These are phyloP conservation scores for Croton setiger DNA, from an alignment of 441 rosid genomes.

Conservation along the genomic window DNA sequence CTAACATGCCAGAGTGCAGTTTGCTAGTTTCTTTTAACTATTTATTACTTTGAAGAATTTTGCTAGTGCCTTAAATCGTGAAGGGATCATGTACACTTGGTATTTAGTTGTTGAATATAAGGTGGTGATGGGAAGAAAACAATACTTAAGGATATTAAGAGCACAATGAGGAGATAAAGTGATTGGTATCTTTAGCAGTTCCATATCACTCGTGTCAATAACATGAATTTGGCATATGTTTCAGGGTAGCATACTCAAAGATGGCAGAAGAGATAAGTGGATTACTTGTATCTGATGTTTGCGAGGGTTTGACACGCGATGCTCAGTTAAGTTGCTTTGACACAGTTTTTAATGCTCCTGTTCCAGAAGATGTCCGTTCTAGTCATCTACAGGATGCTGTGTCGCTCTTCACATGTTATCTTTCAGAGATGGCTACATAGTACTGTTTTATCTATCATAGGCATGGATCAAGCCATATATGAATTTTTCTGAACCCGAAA, in stretches of 20 bases:
- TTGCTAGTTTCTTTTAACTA: not conserved
- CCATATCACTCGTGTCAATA: not conserved
- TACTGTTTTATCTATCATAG: not conserved
- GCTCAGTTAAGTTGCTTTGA: slow-evolving; percentile 67
- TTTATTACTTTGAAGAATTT: not conserved
- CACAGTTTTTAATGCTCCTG: slow-evolving; percentile 61
- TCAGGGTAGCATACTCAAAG: slow-evolving; percentile 77
- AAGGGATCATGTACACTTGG: not conserved
- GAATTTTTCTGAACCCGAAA: not conserved
- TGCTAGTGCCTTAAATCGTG: not conserved
- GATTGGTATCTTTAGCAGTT: not conserved
- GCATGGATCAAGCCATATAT: not conserved
- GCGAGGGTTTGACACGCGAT: slow-evolving; percentile 47
- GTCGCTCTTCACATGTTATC: slow-evolving; percentile 66
- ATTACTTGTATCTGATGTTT: slow-evolving; percentile 49
- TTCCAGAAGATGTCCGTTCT: slow-evolving; percentile 68
- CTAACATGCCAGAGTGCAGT: not conserved
- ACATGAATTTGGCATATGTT: slow-evolving; percentile 2
- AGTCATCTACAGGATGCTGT: slow-evolving; percentile 90
- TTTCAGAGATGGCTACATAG: slow-evolving; percentile 52
- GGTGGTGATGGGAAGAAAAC: not conserved
- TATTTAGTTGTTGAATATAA: not conserved
- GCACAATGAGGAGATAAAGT: not conserved
- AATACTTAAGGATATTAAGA: not conserved
- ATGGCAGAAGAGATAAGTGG: slow-evolving; percentile 81